These are phyloP conservation scores for Pythium insidiosum DNA, from an alignment of 352 stramenopile species.

Conservation along the genomic window DNA sequence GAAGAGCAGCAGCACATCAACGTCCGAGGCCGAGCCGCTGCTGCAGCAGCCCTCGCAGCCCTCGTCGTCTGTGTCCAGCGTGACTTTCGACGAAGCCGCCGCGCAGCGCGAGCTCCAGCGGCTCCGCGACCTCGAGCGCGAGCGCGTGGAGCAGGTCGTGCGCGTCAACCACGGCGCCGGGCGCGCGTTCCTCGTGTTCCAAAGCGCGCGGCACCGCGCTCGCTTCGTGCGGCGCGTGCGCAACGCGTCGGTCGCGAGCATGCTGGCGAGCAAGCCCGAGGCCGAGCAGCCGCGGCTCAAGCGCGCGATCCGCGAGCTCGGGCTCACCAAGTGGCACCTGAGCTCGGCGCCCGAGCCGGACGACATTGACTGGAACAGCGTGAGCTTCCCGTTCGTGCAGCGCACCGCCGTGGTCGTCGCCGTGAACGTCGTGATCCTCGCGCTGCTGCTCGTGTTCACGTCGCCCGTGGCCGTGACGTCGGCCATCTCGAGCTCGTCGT, in stretches of 20 bases:
- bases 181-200: constrained; percentile 79
- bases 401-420: no score
- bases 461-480: constrained; percentile 43
- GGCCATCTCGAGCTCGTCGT: constrained; percentile 8
- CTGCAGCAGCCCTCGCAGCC: no score
- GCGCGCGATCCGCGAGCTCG: constrained; percentile 70
- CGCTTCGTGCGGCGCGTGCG: constrained; percentile 69
- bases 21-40: no score
- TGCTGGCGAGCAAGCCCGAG: constrained; percentile 66
- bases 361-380: constrained; percentile 82
- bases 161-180: constrained; percentile 64
- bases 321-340: constrained; percentile 71
- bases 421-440: constrained; percentile 34
- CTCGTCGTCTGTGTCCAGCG: no score
- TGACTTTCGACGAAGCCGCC: constrained; percentile 37
- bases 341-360: constrained; percentile 69
- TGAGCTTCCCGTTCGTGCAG: constrained; percentile 30
- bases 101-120: constrained; percentile 39
- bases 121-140: constrained; percentile 43
- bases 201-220: constrained; percentile 54
- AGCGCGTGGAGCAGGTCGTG: constrained; percentile 47
- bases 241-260: constrained; percentile 69
- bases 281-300: constrained; percentile 45
- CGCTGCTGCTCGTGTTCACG: constrained; percentile 74
- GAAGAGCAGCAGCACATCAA: no score